These are phyloP conservation scores for Lichtheimia hyalospora DNA, from an alignment of 371 early-diverging fungal species.

Conservation along the genomic window DNA sequence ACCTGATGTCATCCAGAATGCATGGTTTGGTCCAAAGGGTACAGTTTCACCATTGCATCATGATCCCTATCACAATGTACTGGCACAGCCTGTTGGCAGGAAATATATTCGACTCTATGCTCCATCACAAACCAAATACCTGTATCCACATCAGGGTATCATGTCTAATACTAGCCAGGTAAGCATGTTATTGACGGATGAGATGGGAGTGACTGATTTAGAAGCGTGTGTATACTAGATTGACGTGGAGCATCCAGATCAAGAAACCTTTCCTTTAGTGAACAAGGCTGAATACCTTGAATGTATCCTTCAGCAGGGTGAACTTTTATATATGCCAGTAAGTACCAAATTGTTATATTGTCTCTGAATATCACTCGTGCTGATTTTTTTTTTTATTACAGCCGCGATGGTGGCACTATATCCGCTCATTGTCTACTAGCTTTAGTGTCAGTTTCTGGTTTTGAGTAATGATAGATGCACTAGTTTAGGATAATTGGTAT, in stretches of 20 bases:
- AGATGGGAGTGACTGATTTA: neutral
- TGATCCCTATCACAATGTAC: constrained; percentile 83
- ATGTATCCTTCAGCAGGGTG: constrained; percentile 74
- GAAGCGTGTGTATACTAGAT: constrained; percentile 29
- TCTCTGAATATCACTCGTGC: neutral
- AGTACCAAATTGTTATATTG: constrained; percentile 21
- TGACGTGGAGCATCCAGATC: constrained; percentile 68
- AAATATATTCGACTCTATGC: constrained; percentile 79
- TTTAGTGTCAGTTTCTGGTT: constrained; percentile 93
- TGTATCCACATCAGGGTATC: constrained; percentile 65
- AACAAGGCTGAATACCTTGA: constrained; percentile 63
- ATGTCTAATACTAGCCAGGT: constrained; percentile 83
- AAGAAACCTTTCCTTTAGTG: constrained; percentile 52
- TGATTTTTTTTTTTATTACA: constrained; percentile 4
- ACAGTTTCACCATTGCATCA: constrained; percentile 90
- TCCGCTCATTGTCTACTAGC: constrained; percentile 75
- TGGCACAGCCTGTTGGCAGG: constrained; percentile 85
- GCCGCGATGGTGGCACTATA: constrained; percentile 92
- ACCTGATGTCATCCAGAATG: constrained; percentile 62
- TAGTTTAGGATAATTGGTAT: too few species aligned
- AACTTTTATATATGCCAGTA: constrained; percentile 90
- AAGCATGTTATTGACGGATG: neutral
- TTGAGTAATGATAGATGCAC: constrained; percentile 4
- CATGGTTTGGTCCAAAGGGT: constrained; percentile 88
- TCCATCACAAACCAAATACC: constrained; percentile 53